These are phyloP conservation scores for Populus hybrid DNA, from an alignment of 441 rosid genomes.

Conservation along the genomic window DNA sequence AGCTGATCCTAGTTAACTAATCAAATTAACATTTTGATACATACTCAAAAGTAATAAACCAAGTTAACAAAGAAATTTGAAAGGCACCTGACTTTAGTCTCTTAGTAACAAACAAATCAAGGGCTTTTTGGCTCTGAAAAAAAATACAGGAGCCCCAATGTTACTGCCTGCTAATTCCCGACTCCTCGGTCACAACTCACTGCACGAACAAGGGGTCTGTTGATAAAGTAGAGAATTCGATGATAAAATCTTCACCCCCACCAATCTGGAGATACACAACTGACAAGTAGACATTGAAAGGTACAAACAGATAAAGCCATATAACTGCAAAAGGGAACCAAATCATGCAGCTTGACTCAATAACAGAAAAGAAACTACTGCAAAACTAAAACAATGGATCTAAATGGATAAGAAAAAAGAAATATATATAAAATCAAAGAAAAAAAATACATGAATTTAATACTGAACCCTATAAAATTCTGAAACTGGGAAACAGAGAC, in stretches of 20 bases:
- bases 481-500: not conserved
- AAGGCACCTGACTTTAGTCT: not conserved
- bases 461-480: not conserved
- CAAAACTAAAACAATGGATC: not conserved
- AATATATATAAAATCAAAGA: not conserved
- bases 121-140: not conserved
- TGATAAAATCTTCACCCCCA: not conserved
- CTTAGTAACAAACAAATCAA: not conserved
- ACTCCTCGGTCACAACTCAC: not conserved
- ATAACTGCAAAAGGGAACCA: not conserved
- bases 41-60: not conserved
- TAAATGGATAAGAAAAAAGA: not conserved
- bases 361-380: not conserved
- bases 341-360: not conserved
- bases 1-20: not conserved
- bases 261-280: not conserved
- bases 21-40: not conserved
- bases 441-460: no score
- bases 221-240: not conserved
- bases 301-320: no score
- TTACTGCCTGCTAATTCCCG: not conserved
- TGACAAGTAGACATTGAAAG: not conserved
- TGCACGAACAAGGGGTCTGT: not conserved
- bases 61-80: not conserved
- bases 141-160: not conserved